Percentiles rank a stretch among this genome's conserved stretches.
Evolutionary conservation across 805 yeast species (phyloP).

Genomic region (Monosporozyma yasuniensis): DNA sequence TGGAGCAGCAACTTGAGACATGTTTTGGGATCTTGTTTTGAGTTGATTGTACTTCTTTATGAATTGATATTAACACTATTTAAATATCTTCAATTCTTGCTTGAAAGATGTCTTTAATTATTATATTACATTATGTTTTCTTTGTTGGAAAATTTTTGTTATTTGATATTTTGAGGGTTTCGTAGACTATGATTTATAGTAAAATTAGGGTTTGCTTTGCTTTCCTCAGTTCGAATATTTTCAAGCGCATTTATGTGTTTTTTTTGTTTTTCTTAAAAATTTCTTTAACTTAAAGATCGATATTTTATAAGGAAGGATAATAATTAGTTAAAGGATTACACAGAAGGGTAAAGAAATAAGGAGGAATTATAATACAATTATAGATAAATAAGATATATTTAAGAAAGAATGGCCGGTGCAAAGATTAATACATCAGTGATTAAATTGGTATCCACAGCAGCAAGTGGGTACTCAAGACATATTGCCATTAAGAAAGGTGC

Average conservation of each 20-base stretch:
- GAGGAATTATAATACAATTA: neutral
- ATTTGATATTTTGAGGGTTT: neutral
- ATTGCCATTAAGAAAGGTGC: constrained; percentile 75
- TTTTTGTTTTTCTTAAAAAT: neutral
- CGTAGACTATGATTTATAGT: neutral
- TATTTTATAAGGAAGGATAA: neutral
- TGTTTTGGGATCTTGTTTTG: neutral
- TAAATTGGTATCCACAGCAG: constrained; percentile 79
- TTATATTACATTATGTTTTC: neutral
- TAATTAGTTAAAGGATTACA: neutral
- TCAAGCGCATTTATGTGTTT: neutral
- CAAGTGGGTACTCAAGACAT: constrained; percentile 80
- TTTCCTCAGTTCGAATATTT: neutral
- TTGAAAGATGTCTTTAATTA: neutral
- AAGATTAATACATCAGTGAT: constrained; percentile 76
- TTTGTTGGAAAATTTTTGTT: neutral
- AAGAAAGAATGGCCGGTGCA: constrained; percentile 36
- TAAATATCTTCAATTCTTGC: neutral
- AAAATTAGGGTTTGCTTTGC: neutral
- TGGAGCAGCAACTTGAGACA: constrained; percentile 64
- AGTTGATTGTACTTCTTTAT: neutral
- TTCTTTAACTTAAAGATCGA: neutral
- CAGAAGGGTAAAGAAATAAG: neutral
- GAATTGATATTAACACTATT: too few species aligned
- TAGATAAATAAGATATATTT: neutral